Evolutionary conservation across 139 green algal genomes (phyloP), one percentile per base, ranked within the genome.

Genomic region (Yamagishiella unicocca): DNA sequence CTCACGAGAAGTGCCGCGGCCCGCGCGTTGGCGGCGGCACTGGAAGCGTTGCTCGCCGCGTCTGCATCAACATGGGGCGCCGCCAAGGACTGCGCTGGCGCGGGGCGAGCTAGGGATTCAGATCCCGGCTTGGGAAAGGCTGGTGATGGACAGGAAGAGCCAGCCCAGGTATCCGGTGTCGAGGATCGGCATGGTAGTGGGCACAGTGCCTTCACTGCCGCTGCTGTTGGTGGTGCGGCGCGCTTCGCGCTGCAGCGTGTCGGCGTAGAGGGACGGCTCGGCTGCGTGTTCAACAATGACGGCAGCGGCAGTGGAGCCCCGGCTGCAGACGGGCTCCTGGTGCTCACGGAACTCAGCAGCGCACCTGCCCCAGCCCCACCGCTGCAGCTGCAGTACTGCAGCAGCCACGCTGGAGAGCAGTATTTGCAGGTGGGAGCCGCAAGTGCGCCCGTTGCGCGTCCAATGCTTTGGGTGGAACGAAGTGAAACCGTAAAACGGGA

Each of bases 301-400:
- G 62, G 40, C 46, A 25, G 53, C 35, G 31, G 22, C 42, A 64
- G 43, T 12, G 27, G 14, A 17, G 50, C 19, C 25, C 33, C 24
- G 2, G 31, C 55, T 3, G 37, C 61, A 4, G 80, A 78, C 3
- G 80, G n/a, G 7, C 9, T 67, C 62, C 14, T 77, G 64, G 5
- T 61, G 80, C 22, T 86, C 25, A 38, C 31, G 43, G 80, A 86
- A 64, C 80, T 85, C 17, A 66, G 43, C 43, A 53, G 42, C 31
- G 79, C 79, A 29, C 62, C 62, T 12, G 25, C 4, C 5, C 38
- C 61, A 7, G 62, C 64, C 31, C n/a, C 61, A 3, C 45, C 80
- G 33, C 31, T 86, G 61, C 80, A 86, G 80, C 43, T 40, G 33
- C 80, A 77, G 62, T 86, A 86, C 66, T 86, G 80, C 66, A 37